phyloP scores from a whole-genome alignment of 768 basidiomycete species.

The Suillus ampliporus region DNA sequence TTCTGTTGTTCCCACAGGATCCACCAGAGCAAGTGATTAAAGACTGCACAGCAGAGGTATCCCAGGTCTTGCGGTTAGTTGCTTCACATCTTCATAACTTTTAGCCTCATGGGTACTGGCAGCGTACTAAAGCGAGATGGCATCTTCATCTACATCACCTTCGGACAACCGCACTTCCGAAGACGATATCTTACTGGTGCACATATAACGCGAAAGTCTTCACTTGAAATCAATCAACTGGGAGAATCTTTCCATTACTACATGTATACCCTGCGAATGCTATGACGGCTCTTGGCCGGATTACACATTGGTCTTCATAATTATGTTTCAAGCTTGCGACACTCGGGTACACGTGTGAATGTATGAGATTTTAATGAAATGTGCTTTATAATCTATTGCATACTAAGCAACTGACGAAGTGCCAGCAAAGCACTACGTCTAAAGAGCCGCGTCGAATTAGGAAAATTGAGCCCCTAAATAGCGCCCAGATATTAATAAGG shows the following conservation, averaged over 20 bases:
- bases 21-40: conserved; percentile 73
- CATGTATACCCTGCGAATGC: conserved; percentile 65
- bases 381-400: no score
- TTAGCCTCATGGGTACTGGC: conserved; percentile 1
- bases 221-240: conserved; percentile 68
- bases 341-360: no score
- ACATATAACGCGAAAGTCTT: conserved; percentile 51
- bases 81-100: neutral
- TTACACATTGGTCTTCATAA: neutral
- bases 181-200: conserved; percentile 59
- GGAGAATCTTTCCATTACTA: conserved; percentile 89
- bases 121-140: conserved; percentile 72
- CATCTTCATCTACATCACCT: conserved; percentile 79
- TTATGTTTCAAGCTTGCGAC: neutral
- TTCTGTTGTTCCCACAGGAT: conserved; percentile 50
- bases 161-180: conserved; percentile 91
- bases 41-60: conserved; percentile 77
- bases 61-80: conserved; percentile 71
- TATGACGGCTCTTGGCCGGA: neutral
- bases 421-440: neutral
- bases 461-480: neutral
- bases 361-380: neutral
- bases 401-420: neutral
- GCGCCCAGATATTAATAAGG: neutral
- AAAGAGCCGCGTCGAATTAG: neutral